Conservation (phyloP, 2,329 filamentous ascomycete species). For the Botrytis squamosa region DNA sequence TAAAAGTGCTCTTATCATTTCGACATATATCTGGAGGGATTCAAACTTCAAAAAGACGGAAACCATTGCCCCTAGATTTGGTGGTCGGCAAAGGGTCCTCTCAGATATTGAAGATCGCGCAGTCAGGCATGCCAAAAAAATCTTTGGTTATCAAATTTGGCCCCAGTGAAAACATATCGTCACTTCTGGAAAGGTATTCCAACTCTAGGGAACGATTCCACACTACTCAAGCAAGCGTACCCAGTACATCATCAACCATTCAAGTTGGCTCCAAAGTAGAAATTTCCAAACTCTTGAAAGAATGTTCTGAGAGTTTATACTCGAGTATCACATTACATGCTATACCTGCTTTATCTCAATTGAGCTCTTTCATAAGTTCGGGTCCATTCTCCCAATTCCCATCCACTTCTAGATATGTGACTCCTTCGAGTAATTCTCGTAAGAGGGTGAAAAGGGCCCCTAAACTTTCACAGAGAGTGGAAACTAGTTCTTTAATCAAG, state of each 20-base stretch:
- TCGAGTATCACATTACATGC: neutral
- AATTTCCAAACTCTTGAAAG: neutral
- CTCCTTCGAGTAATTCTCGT: neutral
- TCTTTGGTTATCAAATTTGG: neutral
- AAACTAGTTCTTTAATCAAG: neutral
- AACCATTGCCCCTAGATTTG: too few relatives aligned
- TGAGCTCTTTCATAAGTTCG: slow-evolving; percentile 4
- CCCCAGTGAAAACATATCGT: neutral
- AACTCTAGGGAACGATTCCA: neutral
- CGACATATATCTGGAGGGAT: neutral
- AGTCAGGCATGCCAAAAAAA: neutral
- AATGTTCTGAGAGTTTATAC: neutral
- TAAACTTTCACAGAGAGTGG: too few relatives aligned
- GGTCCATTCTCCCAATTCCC: neutral
- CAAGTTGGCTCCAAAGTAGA: neutral
- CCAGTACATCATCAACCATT: neutral
- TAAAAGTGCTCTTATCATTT: slow-evolving; percentile 32
- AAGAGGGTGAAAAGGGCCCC: neutral
- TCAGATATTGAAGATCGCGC: neutral
- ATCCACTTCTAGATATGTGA: neutral
- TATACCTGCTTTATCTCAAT: slow-evolving; percentile 1
- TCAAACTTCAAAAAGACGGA: neutral
- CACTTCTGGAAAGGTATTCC: neutral
- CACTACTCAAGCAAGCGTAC: neutral
- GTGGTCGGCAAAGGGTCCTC: neutral